Evolutionary conservation across 257 asterid genomes (phyloP).

Genomic region (Solanum sitiens): DNA sequence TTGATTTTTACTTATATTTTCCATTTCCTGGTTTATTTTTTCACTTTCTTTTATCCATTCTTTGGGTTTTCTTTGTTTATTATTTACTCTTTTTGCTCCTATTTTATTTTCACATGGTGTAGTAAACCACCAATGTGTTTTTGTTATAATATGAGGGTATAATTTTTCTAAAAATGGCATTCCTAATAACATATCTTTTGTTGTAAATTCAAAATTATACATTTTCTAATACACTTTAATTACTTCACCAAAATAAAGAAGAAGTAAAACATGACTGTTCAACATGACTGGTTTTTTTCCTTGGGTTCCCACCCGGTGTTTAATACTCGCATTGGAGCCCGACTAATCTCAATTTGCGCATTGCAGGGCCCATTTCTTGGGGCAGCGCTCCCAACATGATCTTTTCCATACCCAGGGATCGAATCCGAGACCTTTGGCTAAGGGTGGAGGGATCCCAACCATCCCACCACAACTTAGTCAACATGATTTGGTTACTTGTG

Average conservation of each 20-base stretch:
- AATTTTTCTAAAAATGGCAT: too few relatives aligned
- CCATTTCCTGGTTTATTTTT: too few relatives aligned
- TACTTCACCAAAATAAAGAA: neutral
- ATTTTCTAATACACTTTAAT: neutral
- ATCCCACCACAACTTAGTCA: neutral
- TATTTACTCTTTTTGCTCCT: too few relatives aligned
- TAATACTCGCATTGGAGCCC: neutral
- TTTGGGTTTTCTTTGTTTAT: too few relatives aligned
- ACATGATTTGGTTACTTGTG: neutral
- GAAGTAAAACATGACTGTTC: neutral
- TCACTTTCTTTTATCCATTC: too few relatives aligned
- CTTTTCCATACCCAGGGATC: neutral
- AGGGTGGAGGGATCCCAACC: neutral
- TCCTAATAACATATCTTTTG: too few relatives aligned
- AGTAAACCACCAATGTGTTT: too few relatives aligned
- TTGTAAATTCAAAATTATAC: too few relatives aligned
- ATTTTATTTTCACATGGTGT: too few relatives aligned
- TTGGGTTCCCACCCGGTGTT: neutral
- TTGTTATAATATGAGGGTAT: too few relatives aligned
- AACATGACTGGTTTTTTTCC: neutral
- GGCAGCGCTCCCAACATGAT: neutral
- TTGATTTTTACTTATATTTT: too few relatives aligned
- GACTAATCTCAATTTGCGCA: neutral
- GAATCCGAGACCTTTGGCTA: neutral
- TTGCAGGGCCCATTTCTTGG: neutral